Evolutionary conservation across 2,329 filamentous ascomycete species (phyloP), one percentile per base, ranked within the genome.

Genomic region (Ophiocordyceps camponoti-saundersi): DNA sequence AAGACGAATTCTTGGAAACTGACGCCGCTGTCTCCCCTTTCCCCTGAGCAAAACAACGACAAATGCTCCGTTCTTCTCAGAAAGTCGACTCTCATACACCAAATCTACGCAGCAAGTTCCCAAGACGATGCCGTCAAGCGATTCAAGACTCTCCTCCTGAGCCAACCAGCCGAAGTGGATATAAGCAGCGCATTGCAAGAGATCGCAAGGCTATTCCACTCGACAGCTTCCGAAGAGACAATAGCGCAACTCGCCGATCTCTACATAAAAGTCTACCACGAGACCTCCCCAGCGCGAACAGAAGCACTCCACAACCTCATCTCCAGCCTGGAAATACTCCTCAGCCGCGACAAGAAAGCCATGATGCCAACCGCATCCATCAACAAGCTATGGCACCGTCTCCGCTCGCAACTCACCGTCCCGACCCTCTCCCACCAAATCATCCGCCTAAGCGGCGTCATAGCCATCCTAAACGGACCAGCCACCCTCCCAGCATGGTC

Each of bases 391-490:
- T 74, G 71, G 71, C 51, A 52, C 2, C 57, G 58, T 11, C 53
- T 71, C 11, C 56, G 61, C 2, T 50, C 54, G 3, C 63, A 63
- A 20, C 53, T 62, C 2, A 59, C 72, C 52, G 74, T 67, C 51
- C 71, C 73, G 5, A 61, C 64, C 18, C 61, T 77, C 10, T 66
- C 66, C 5, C 69, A 76, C 47, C 69, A 72, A 3, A 59, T 73
- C 20, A 60, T 75, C 48, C 63, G 69, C 46, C 57, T 62, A 30
- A 71, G 70, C 52, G 72, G 72, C 0, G 57, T 75, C 13, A 53
- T 69, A 34, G 64, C 65, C 0, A 55, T 63, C 5, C 51, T 67
- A 20, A 32, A 55, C 3, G 48, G 53, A 3, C 3, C 49, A 0
- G 21, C 48, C 1, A 56, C 55, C 5, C 50, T 66, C 21, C 53